Conservation (phyloP, 1,139 yeast species). For the Schizosaccharomyces versatilis region DNA sequence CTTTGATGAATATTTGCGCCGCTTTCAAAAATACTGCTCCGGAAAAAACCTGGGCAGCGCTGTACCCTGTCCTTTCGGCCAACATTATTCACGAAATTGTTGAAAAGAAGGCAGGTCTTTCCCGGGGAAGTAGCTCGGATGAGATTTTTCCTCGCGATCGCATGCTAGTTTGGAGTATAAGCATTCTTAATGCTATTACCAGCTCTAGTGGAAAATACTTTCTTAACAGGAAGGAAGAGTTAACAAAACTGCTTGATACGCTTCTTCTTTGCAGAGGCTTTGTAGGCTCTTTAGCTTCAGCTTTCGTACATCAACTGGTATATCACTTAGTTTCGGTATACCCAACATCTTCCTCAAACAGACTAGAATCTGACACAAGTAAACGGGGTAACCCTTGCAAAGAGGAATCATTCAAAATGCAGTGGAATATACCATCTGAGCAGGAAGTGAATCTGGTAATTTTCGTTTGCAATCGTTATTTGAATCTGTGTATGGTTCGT, state of each 20-base stretch:
- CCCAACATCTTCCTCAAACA: background rate
- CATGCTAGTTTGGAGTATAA: conserved; percentile 20
- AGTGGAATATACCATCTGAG: conserved; percentile 54
- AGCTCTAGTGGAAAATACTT: conserved; percentile 21
- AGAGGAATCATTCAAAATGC: conserved; percentile 27
- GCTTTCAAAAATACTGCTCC: background rate
- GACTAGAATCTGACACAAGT: background rate
- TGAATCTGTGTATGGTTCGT: no score
- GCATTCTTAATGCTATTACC: conserved; percentile 10
- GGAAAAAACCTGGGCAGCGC: background rate
- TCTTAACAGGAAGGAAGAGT: conserved; percentile 45
- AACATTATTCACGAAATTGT: background rate
- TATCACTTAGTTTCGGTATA: background rate
- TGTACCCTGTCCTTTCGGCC: background rate
- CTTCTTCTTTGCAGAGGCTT: conserved; percentile 19
- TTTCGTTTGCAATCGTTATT: conserved; percentile 24
- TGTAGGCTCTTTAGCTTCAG: conserved; percentile 13
- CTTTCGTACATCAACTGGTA: background rate
- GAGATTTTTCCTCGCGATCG: background rate
- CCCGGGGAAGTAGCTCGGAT: background rate
- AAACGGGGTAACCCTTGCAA: conserved; percentile 20
- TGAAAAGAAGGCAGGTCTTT: background rate
- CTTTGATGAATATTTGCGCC: background rate
- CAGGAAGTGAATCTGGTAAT: conserved; percentile 42
- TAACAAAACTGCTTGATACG: conserved; percentile 24